Evolutionary conservation across 805 yeast genomes (phyloP).

Genomic region (Kuraishia cidri): DNA sequence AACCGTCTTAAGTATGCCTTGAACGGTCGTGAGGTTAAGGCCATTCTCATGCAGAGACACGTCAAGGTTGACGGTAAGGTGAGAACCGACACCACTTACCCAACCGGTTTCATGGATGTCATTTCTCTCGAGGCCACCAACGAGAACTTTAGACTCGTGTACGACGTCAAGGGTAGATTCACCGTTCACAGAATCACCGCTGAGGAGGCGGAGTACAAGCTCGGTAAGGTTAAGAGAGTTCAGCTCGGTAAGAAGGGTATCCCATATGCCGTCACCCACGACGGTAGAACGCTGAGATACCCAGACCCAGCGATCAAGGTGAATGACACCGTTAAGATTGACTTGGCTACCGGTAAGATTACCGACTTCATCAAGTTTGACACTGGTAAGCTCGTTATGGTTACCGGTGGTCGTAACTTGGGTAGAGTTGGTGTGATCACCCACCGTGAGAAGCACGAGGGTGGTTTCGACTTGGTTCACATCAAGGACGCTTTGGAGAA

Average conservation of each 20-base stretch:
- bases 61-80: constrained; percentile 99
- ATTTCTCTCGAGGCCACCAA: constrained; percentile 95
- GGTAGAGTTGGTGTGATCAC: constrained; percentile 95
- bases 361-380: constrained; percentile 85
- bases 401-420: constrained; percentile 98
- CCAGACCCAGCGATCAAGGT: constrained; percentile 97
- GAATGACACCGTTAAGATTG: constrained; percentile 97
- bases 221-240: constrained; percentile 96
- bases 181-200: constrained; percentile 99
- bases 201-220: constrained; percentile 97
- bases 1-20: constrained; percentile 98
- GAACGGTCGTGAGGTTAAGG: constrained; percentile 98
- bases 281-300: constrained; percentile 99
- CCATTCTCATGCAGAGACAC: constrained; percentile 96
- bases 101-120: constrained; percentile 99
- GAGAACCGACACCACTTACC: constrained; percentile 98
- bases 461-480: constrained; percentile 97
- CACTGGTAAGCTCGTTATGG: constrained; percentile 86
- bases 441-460: constrained; percentile 97
- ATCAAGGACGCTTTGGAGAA: constrained; percentile 91
- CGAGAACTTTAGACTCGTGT: constrained; percentile 98
- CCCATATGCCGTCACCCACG: constrained; percentile 98
- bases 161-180: constrained; percentile 98
- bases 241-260: constrained; percentile 98
- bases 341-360: constrained; percentile 93